Evolutionary conservation across 306 rosid genomes (phyloP).

Genomic region (Vigna nakashimae): DNA sequence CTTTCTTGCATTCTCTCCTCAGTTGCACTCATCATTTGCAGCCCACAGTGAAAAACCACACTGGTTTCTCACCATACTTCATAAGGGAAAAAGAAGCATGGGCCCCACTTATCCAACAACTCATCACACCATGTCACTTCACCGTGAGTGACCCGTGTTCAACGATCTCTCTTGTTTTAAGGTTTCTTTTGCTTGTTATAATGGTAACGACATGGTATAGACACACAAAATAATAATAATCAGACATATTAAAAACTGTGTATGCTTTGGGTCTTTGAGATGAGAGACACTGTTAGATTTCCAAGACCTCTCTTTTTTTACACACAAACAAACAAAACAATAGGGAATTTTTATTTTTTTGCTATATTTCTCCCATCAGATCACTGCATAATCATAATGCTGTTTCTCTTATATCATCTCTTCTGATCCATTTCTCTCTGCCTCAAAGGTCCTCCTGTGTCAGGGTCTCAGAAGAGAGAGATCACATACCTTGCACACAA

Average conservation of each 20-base stretch:
- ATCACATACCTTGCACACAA: slow-evolving; percentile 43
- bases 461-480: slow-evolving; percentile 48
- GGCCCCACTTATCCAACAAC: slow-evolving; percentile 37
- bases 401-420: slow-evolving; percentile 41
- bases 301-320: slow-evolving; percentile 16
- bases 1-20: slow-evolving; percentile 22
- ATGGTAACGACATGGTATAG: neutral
- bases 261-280: neutral
- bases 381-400: slow-evolving; percentile 41
- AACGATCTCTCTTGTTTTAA: slow-evolving; percentile 41
- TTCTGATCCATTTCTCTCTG: slow-evolving; percentile 31
- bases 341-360: neutral
- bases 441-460: slow-evolving; percentile 41
- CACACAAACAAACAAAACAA: slow-evolving; percentile 15
- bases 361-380: slow-evolving; percentile 33
- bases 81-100: slow-evolving; percentile 9
- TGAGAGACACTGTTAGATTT: slow-evolving; percentile 33
- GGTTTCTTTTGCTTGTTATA: slow-evolving; percentile 40
- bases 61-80: slow-evolving; percentile 5
- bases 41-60: slow-evolving; percentile 33
- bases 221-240: slow-evolving; percentile 36
- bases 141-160: slow-evolving; percentile 42
- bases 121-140: slow-evolving; percentile 26
- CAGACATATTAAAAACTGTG: neutral
- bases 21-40: neutral